Evolutionary conservation across 2,329 filamentous ascomycete species (phyloP).

Genomic region (Alternaria ventricosa): DNA sequence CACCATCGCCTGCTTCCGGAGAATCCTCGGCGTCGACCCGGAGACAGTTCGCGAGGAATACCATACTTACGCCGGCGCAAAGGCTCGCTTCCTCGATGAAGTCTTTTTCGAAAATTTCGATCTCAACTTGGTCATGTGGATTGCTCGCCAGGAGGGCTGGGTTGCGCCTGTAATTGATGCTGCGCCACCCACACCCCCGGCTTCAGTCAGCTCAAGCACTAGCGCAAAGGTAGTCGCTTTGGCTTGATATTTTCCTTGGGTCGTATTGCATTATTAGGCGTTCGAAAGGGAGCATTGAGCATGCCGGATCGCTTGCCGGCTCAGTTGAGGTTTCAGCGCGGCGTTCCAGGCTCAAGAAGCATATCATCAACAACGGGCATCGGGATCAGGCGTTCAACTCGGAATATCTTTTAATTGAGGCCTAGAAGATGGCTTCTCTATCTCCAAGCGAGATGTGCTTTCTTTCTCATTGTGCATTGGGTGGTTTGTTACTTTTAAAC

Average conservation of each 20-base stretch:
- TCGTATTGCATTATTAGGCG: constrained; percentile 2
- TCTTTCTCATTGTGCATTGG: neutral
- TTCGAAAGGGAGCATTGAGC: neutral
- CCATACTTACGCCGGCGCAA: constrained; percentile 62
- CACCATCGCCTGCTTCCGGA: constrained; percentile 80
- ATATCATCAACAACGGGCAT: neutral
- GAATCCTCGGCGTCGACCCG: constrained; percentile 69
- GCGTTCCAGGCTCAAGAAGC: constrained; percentile 2
- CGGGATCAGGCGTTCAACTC: neutral
- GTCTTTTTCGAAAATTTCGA: constrained; percentile 55
- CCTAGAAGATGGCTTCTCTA: neutral
- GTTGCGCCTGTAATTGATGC: constrained; percentile 20
- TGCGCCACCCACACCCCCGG: constrained; percentile 31
- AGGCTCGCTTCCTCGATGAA: constrained; percentile 57
- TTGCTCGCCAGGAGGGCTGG: constrained; percentile 44
- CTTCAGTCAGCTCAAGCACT: constrained; percentile 21
- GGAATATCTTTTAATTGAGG: neutral
- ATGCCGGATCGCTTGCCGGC: neutral
- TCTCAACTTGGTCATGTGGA: constrained; percentile 50
- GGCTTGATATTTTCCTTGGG: neutral
- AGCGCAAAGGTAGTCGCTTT: constrained; percentile 17
- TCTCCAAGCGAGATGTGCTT: neutral
- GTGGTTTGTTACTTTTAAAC: no score
- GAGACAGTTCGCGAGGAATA: constrained; percentile 75
- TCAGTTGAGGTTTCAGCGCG: neutral